Conservation (phyloP, 2,329 filamentous ascomycete genomes). For the Cordyceps farinosa region DNA sequence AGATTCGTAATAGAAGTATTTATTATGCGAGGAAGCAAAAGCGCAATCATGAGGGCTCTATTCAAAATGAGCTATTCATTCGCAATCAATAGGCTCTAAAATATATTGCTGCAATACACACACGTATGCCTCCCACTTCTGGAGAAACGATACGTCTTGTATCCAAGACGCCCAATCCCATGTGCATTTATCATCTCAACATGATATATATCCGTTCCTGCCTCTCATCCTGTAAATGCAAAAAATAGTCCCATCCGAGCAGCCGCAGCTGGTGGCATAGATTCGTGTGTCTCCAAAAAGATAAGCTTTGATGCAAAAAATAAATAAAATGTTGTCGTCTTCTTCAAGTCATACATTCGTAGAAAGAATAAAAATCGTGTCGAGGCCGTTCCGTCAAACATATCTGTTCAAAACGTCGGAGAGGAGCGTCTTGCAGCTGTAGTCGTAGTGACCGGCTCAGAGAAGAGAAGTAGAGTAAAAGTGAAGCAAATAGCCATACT, state of each 20-base stretch:
- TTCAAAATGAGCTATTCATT: background rate
- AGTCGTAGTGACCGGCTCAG: constrained; percentile 32
- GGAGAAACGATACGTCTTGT: background rate
- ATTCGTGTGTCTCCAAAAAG: constrained; percentile 22
- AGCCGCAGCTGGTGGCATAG: constrained; percentile 7
- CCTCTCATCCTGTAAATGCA: constrained; percentile 16
- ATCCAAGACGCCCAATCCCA: constrained; percentile 1
- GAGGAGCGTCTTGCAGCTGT: constrained; percentile 28
- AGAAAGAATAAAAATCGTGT: constrained; percentile 34
- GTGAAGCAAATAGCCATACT: constrained; percentile 27
- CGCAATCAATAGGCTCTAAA: constrained; percentile 1
- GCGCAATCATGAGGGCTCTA: background rate
- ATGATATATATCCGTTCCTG: constrained; percentile 13
- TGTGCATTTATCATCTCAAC: constrained; percentile 12
- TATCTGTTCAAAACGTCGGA: constrained; percentile 29
- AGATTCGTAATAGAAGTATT: too few species aligned
- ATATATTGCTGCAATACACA: background rate
- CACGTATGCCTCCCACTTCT: background rate
- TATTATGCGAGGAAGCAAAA: background rate
- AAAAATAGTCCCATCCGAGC: constrained; percentile 6
- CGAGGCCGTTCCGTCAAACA: constrained; percentile 33
- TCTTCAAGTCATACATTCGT: constrained; percentile 43
- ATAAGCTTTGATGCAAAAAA: constrained; percentile 22
- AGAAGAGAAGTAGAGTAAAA: constrained; percentile 30
- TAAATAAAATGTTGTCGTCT: constrained; percentile 23